Base-by-base conservation (phyloP, 2,329 filamentous ascomycete genomes). In the Penicillium hordei region DNA sequence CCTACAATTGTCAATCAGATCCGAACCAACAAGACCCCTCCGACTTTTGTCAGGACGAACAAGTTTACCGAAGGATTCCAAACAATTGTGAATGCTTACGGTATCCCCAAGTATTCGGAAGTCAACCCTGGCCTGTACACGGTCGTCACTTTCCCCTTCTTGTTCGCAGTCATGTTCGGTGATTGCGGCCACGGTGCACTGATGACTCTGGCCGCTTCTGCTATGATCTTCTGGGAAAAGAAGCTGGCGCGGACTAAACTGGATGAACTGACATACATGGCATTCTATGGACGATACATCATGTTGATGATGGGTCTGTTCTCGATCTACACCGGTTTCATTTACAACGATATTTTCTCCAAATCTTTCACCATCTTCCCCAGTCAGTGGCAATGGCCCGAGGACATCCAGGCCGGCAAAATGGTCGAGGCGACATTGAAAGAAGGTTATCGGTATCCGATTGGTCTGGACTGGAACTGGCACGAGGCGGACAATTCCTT, bases 121-220 rank as follows among this genome's bases (percentile, higher is more conserved):
- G 90, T 97, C 75, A 99, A 99, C 78, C 94, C 94, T 57, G 93
- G 92, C 61, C 83, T 99, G 23, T 93, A 93, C 38, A 94, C 96
- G 51, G 92, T 97, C 65, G 88, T 99, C 63, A 99, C 94, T 6
- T 99, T 99, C 78, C 94, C 95, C n/a, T 99, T 99, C 82, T 82
- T 99, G 61, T 99, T 99, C 73, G 94, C 94, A 49, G 94, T 99
- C 85, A 99, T 99, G 94, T 99, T 99, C 73, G 95, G 94, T 81
- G 94, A 99, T 77, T 88, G 96, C 58, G 95, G 94, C 51, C 94
- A 99, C 72, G 94, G 93, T 65, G 76, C 88, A 64, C 89, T 99
- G 75, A 96, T 99, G 89, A 83, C 93, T 43, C 73, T 86, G 55
- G 90, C 91, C 57, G 90, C 94, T 15, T 71, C 87, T 55, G 91